Base-by-base conservation (phyloP, 208 protist genomes). In the Vickermania spadyakhi region DNA sequence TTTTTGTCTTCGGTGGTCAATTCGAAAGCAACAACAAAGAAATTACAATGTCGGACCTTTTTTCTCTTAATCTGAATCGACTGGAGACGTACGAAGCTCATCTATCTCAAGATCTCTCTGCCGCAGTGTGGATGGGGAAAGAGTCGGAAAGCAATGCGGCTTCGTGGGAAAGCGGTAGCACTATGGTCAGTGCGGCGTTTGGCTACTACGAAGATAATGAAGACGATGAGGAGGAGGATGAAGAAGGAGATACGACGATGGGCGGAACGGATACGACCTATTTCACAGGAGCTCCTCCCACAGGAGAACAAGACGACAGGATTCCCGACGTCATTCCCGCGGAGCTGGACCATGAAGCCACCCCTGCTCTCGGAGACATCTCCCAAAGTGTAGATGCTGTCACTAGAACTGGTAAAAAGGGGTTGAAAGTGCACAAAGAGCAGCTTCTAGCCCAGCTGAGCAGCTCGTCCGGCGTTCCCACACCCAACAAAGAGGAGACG, bases 91-190 rank as follows among this genome's bases (percentile, higher is more conserved):
- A 91, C 62, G 64, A 75, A 52, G 58, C 83, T 36, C 79, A 91
- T 0, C 76, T 89, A 13, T 89, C 89, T 29, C 84, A 93, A 45
- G 86, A 96, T 58, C 68, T 96, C 28, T 91, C 80, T 2, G 69
- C 73, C 3, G 64, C 75, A 1, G 77, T 84, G 28, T 96, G 90
- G 87, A 68, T 91, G 11, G 90, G 84, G 51, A 89, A 85, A 60
- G 90, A 93, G 31, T 77, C 68, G 2, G 86, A 94, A 66, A 84
- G 75, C 61, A 79, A 81, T 64, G 59, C 79, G n/a, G 62, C 56
- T n/a, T 91, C 87, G 26, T 94, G 87, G 84, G 87, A 94, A 60
- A 91, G 79, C 52, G 87, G 87, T 27, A 91, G 84, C 68, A 94
- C 87, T 2, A 81, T 91, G 2, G 77, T 86, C 51, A 94, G 81